phyloP scores from a whole-genome alignment of 2,329 filamentous ascomycete species.

The Elsinoe australis region DNA sequence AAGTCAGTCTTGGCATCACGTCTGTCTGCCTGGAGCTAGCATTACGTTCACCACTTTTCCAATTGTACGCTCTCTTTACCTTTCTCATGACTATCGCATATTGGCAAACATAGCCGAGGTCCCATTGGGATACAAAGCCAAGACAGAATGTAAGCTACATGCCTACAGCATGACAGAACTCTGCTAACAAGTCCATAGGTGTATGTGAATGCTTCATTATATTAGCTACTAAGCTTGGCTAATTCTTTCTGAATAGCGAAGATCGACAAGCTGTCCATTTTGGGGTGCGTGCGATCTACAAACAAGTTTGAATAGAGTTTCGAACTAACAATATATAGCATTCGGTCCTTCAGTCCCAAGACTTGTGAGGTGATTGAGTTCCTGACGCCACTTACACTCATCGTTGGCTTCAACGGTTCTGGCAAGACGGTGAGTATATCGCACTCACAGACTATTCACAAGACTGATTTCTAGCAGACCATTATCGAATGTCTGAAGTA shows the following conservation, averaged over 20 bases:
- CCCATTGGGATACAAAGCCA: neutral
- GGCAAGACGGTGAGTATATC: conserved; percentile 65
- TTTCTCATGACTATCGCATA: neutral
- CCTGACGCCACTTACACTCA: conserved; percentile 83
- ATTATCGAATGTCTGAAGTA: conserved; percentile 99
- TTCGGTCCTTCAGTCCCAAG: conserved; percentile 77
- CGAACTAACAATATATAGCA: conserved; percentile 37
- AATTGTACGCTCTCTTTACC: neutral
- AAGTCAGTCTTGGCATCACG: neutral
- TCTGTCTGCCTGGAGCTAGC: conserved; percentile 5
- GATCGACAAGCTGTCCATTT: conserved; percentile 83
- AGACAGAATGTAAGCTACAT: conserved; percentile 18
- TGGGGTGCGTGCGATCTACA: conserved; percentile 48
- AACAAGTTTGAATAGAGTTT: conserved; percentile 5
- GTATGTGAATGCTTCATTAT: conserved; percentile 17
- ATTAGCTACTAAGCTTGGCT: neutral
- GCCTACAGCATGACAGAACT: neutral
- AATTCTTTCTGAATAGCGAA: conserved; percentile 54
- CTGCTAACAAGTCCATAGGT: conserved; percentile 18
- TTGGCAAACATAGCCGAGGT: neutral
- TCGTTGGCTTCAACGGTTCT: conserved; percentile 94
- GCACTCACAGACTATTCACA: neutral
- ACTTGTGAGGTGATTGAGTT: conserved; percentile 75
- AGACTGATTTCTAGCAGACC: conserved; percentile 45
- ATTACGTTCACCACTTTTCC: neutral